A percentile compares a stretch with the other conserved stretches of the same genome.
Evolutionary conservation across 768 basidiomycete species (phyloP).

Genomic region (Pluteus cervinus): DNA sequence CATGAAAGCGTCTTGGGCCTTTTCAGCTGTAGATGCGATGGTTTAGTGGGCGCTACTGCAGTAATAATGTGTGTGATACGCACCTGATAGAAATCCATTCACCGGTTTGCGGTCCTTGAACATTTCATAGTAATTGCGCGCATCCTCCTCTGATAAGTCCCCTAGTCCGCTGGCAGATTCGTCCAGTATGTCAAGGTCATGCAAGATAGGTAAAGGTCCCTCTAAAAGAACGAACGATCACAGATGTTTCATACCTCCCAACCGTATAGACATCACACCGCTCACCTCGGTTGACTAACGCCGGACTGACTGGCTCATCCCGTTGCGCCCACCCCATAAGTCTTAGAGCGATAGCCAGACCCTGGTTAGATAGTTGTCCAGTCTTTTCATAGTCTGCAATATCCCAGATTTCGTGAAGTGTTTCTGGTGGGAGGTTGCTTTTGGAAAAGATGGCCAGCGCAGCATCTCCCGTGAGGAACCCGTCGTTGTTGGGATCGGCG

Average conservation of each 20-base stretch:
- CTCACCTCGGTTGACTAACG: slow-evolving; percentile 41
- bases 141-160: slow-evolving; percentile 46
- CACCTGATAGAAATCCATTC: slow-evolving; percentile 51
- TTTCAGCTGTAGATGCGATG: slow-evolving; percentile 40
- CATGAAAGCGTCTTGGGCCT: slow-evolving; percentile 58
- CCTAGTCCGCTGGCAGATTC: too few relatives aligned
- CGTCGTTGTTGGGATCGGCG: slow-evolving; percentile 17
- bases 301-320: slow-evolving; percentile 34
- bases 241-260: not conserved
- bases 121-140: slow-evolving; percentile 46
- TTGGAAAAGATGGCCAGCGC: slow-evolving; percentile 54
- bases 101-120: slow-evolving; percentile 46
- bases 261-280: slow-evolving; percentile 5
- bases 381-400: slow-evolving; percentile 55
- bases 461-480: slow-evolving; percentile 28
- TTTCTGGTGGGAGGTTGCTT: slow-evolving; percentile 45
- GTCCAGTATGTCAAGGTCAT: too few relatives aligned
- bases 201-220: slow-evolving; percentile 41
- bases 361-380: slow-evolving; percentile 47
- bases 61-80: slow-evolving; percentile 5
- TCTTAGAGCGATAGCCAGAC: slow-evolving; percentile 52
- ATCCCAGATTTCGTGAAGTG: slow-evolving; percentile 58
- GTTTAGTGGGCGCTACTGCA: not conserved
- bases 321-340: slow-evolving; percentile 64
- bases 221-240: slow-evolving; percentile 26